phyloP scores from a whole-genome alignment of 2,329 filamentous ascomycete genomes.

The Zymoseptoria pseudotritici region DNA sequence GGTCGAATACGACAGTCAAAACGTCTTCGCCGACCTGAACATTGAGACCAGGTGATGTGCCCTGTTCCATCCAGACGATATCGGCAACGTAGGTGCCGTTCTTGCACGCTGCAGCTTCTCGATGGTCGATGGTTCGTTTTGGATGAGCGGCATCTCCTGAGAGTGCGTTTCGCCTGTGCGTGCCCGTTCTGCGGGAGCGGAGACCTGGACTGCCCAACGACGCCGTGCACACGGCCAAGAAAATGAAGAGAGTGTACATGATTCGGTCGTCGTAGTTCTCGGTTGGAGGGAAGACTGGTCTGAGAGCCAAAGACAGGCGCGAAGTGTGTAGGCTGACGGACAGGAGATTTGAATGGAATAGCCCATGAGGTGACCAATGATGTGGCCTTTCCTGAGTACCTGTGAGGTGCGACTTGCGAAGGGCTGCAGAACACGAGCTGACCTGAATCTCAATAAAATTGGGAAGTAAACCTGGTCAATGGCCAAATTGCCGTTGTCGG shows the following conservation, averaged over 20 bases:
- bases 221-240: neutral
- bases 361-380: neutral
- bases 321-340: neutral
- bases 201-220: neutral
- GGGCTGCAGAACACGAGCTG: neutral
- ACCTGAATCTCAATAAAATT: too few relatives aligned
- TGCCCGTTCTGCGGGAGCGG: neutral
- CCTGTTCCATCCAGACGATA: neutral
- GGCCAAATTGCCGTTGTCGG: neutral
- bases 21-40: neutral
- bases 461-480: too few relatives aligned
- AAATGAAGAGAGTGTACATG: neutral
- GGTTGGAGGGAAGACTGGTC: too few relatives aligned
- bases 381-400: neutral
- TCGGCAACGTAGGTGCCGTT: neutral
- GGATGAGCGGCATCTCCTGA: neutral
- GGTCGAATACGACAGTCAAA: neutral
- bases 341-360: neutral
- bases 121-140: neutral
- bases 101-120: neutral
- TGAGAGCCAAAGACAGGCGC: too few relatives aligned
- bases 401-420: neutral
- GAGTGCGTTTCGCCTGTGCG: neutral
- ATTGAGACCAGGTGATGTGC: neutral
- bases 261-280: neutral